These are phyloP conservation scores for Metschnikowia arizonensis DNA, from an alignment of 805 yeast genomes.

Conservation along the genomic window DNA sequence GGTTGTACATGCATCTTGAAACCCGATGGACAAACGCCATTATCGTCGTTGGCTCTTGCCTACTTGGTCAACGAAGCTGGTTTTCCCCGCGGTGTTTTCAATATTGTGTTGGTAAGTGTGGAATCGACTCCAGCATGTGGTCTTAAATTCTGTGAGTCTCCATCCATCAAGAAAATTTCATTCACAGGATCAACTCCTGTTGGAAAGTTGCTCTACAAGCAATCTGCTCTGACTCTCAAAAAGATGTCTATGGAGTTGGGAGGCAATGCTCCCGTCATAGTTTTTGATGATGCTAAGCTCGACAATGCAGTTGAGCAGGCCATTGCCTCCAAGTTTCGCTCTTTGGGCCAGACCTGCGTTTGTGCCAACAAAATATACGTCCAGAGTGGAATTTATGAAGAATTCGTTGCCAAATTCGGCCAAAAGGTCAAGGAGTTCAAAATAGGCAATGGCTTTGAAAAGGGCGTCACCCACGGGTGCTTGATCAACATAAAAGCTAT, in stretches of 20 bases:
- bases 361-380: slow-evolving; percentile 72
- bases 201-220: slow-evolving; percentile 63
- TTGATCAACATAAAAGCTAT: slow-evolving; percentile 49
- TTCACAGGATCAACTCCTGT: slow-evolving; percentile 78
- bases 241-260: slow-evolving; percentile 73
- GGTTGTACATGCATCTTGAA: slow-evolving; percentile 60
- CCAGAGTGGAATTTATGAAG: slow-evolving; percentile 61
- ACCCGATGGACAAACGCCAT: slow-evolving; percentile 61
- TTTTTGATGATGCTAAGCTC: slow-evolving; percentile 68
- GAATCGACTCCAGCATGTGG: slow-evolving; percentile 53
- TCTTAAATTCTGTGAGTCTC: slow-evolving; percentile 47
- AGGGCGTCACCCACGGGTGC: slow-evolving; percentile 52
- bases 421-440: slow-evolving; percentile 39
- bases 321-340: slow-evolving; percentile 64
- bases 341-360: slow-evolving; percentile 78
- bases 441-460: slow-evolving; percentile 54
- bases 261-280: slow-evolving; percentile 77
- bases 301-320: slow-evolving; percentile 66
- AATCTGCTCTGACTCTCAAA: slow-evolving; percentile 59
- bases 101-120: slow-evolving; percentile 45
- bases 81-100: slow-evolving; percentile 54
- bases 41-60: slow-evolving; percentile 55
- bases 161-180: slow-evolving; percentile 58
- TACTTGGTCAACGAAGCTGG: slow-evolving; percentile 56
- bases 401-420: slow-evolving; percentile 49